phyloP scores from a whole-genome alignment of 768 basidiomycete genomes.

The Cyclocybe aegerita region DNA sequence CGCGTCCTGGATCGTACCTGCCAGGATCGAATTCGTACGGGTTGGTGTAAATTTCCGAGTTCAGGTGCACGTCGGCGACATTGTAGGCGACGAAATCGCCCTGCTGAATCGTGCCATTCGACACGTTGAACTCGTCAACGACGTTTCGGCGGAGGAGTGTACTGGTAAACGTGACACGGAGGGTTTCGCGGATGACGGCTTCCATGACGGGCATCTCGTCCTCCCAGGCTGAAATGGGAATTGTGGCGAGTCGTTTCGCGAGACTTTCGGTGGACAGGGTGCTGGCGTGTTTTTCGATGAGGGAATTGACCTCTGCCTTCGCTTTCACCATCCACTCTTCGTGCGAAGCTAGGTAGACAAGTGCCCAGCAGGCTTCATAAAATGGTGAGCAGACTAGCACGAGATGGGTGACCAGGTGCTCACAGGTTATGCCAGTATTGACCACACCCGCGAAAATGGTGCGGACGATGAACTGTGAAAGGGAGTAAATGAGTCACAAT shows the following conservation, averaged over 20 bases:
- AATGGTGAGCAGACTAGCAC: neutral
- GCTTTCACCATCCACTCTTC: slow-evolving; percentile 34
- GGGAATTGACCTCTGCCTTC: slow-evolving; percentile 25
- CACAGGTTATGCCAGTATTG: slow-evolving; percentile 31
- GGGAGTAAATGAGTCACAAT: neutral
- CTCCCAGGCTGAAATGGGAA: slow-evolving; percentile 40
- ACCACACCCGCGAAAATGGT: slow-evolving; percentile 25
- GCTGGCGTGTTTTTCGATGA: slow-evolving; percentile 27
- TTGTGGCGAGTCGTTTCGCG: slow-evolving; percentile 30
- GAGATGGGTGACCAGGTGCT: slow-evolving; percentile 1
- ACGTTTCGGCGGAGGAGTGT: slow-evolving; percentile 36
- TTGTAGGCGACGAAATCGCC: slow-evolving; percentile 36
- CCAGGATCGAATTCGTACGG: slow-evolving; percentile 35
- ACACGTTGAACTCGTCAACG: slow-evolving; percentile 25
- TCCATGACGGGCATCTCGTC: slow-evolving; percentile 38
- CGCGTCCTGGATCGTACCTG: slow-evolving; percentile 27
- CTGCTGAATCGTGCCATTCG: slow-evolving; percentile 22
- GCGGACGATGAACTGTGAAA: slow-evolving; percentile 27
- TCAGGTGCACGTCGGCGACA: slow-evolving; percentile 31
- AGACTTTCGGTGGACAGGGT: slow-evolving; percentile 25
- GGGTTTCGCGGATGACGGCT: slow-evolving; percentile 36
- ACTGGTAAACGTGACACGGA: slow-evolving; percentile 28
- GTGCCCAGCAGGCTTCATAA: slow-evolving; percentile 32
- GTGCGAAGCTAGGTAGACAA: slow-evolving; percentile 31
- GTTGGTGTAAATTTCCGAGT: slow-evolving; percentile 33